Base-by-base conservation (phyloP, 331 rosid genomes). In the Quercus phellos region DNA sequence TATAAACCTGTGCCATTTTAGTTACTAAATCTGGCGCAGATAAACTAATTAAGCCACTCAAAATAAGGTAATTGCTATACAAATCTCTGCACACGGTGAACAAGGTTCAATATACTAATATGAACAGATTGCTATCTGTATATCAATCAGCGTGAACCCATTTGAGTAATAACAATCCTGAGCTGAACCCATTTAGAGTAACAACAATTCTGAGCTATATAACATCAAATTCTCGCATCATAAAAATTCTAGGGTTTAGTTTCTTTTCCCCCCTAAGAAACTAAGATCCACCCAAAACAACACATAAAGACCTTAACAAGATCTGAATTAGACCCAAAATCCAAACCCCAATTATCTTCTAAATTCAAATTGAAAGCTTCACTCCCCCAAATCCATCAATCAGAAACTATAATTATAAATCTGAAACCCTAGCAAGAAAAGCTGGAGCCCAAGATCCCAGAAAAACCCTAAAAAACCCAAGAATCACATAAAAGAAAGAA, bases 291-390 rank as follows among this genome's bases (percentile, higher is more conserved):
- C 46, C 6, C 54, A 74, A 30, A 19, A 4, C 17, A 74, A 55
- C 42, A 55, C 7, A 58, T 14, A 42, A 51, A 55, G 35, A 69
- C 17, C 67, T 60, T 6, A 79, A 54, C 68, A 58, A 80, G 70
- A 75, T 74, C 78, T 55, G 24, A 21, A 42, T 7, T 34, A 72
- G 10, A 30, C 3, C 66, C 72, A 50, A 21, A 68, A 74, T 43
- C 53, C 75, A 77, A 87, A 78, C 34, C 74, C 67, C 29, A 1
- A 58, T 55, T 55, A 51, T 29, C 46, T 38, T 38, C 12, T 34
- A 7, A 70, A 10, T 29, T 42, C 50, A 32, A 55, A 77, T 55
- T 18, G 10, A 66, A 58, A 56, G 11, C 24, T 21, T 22, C 64
- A 58, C 4, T 10, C 17, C 29, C 29, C 17, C 29, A 30, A 18